phyloP scores from a whole-genome alignment of 495 filamentous ascomycete species.

The Platismatia glauca region DNA sequence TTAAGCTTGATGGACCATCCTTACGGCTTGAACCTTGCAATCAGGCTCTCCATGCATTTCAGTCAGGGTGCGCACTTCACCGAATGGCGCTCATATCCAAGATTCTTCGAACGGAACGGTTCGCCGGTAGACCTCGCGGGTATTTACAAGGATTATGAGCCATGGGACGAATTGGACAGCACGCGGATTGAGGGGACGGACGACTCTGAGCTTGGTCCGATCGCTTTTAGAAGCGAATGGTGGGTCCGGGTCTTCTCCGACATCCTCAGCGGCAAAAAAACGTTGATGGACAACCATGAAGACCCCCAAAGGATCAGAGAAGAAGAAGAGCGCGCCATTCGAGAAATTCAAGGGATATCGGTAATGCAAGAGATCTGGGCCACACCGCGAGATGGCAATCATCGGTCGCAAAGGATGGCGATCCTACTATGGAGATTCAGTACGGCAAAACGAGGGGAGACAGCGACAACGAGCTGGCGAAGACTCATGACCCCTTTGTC shows the following conservation, averaged over 20 bases:
- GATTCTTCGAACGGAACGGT: slow-evolving; percentile 4
- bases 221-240: slow-evolving; percentile 40
- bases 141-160: too few species aligned
- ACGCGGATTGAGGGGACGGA: not conserved
- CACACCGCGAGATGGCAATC: slow-evolving; percentile 8
- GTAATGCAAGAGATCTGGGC: slow-evolving; percentile 45
- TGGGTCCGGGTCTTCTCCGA: slow-evolving; percentile 41
- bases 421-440: slow-evolving; percentile 48
- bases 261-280: slow-evolving; percentile 34
- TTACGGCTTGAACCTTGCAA: slow-evolving; percentile 1
- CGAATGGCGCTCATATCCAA: slow-evolving; percentile 11
- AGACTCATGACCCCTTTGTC: slow-evolving; percentile 38
- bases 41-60: slow-evolving; percentile 6
- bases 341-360: slow-evolving; percentile 37
- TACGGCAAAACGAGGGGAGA: slow-evolving; percentile 35
- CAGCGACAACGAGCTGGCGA: slow-evolving; percentile 47
- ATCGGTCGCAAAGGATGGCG: slow-evolving; percentile 31
- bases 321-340: slow-evolving; percentile 33
- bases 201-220: slow-evolving; percentile 19
- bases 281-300: slow-evolving; percentile 32
- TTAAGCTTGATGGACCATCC: slow-evolving; percentile 40
- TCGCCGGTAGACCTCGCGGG: not conserved
- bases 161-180: not conserved
- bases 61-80: slow-evolving; percentile 7
- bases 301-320: slow-evolving; percentile 30